These are phyloP conservation scores for Scheffersomyces amazonensis DNA, from an alignment of 805 yeast species.

Conservation along the genomic window DNA sequence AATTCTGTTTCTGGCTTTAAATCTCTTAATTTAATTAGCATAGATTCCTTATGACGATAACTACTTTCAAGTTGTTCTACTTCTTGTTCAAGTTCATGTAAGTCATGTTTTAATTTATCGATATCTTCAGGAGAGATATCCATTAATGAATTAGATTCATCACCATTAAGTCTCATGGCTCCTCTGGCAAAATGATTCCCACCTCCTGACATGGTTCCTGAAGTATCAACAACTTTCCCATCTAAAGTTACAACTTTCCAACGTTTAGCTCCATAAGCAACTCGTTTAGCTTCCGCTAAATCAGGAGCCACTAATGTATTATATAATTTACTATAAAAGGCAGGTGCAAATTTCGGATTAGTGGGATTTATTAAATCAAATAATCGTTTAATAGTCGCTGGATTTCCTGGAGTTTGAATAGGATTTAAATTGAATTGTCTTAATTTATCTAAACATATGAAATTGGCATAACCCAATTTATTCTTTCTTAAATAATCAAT, in stretches of 20 bases:
- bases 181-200: constrained; percentile 72
- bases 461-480: constrained; percentile 84
- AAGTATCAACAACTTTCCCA: constrained; percentile 86
- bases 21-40: constrained; percentile 57
- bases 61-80: constrained; percentile 50
- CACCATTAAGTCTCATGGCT: constrained; percentile 58
- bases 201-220: constrained; percentile 98
- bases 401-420: constrained; percentile 64
- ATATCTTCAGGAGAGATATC: constrained; percentile 59
- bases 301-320: constrained; percentile 86
- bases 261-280: constrained; percentile 80
- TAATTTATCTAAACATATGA: constrained; percentile 75
- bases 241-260: constrained; percentile 89
- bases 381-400: constrained; percentile 68
- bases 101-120: constrained; percentile 48
- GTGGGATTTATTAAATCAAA: constrained; percentile 77
- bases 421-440: constrained; percentile 56
- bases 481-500: constrained; percentile 80
- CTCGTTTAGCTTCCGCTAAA: constrained; percentile 75
- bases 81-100: constrained; percentile 50
- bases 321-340: constrained; percentile 81
- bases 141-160: constrained; percentile 19
- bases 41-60: constrained; percentile 56
- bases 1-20: constrained; percentile 68
- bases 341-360: constrained; percentile 71